These are phyloP conservation scores for Pichia pseudocactophila DNA, from an alignment of 805 yeast genomes.

Conservation along the genomic window DNA sequence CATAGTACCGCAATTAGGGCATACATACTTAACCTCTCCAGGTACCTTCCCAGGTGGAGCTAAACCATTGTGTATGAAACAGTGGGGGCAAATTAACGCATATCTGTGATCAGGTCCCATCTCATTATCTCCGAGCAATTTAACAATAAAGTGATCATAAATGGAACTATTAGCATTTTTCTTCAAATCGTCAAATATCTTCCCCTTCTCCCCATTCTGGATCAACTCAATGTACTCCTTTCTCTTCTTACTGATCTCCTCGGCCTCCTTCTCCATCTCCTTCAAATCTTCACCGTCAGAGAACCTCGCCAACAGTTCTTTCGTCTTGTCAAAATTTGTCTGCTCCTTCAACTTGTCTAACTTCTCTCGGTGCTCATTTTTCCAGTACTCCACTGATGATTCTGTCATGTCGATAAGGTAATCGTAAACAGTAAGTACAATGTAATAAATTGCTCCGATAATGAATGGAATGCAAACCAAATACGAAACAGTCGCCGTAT, in stretches of 20 bases:
- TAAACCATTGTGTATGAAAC: conserved; percentile 67
- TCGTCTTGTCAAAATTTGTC: conserved; percentile 70
- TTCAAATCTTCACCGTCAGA: conserved; percentile 40
- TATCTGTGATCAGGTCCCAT: conserved; percentile 48
- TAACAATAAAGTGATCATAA: conserved; percentile 32
- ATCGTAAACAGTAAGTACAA: conserved; percentile 12
- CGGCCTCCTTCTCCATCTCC: conserved; percentile 34
- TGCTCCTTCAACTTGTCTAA: conserved; percentile 31
- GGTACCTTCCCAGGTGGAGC: conserved; percentile 66
- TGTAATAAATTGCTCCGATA: conserved; percentile 11
- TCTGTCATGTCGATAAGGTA: conserved; percentile 20
- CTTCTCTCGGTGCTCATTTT: conserved; percentile 30
- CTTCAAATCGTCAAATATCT: conserved; percentile 10
- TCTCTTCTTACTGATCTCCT: conserved; percentile 33
- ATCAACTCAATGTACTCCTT: conserved; percentile 30
- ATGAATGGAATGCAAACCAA: conserved; percentile 12
- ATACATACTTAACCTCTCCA: conserved; percentile 40
- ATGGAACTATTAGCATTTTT: conserved; percentile 11
- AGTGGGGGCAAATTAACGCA: conserved; percentile 64
- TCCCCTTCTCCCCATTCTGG: conserved; percentile 21
- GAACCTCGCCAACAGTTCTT: conserved; percentile 61
- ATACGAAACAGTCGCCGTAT: conserved; percentile 1
- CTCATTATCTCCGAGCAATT: conserved; percentile 55
- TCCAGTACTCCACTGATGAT: conserved; percentile 18
- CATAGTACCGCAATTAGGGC: conserved; percentile 53